Evolutionary conservation across 805 yeast species (phyloP).

Genomic region (Dipodascus albidus): DNA sequence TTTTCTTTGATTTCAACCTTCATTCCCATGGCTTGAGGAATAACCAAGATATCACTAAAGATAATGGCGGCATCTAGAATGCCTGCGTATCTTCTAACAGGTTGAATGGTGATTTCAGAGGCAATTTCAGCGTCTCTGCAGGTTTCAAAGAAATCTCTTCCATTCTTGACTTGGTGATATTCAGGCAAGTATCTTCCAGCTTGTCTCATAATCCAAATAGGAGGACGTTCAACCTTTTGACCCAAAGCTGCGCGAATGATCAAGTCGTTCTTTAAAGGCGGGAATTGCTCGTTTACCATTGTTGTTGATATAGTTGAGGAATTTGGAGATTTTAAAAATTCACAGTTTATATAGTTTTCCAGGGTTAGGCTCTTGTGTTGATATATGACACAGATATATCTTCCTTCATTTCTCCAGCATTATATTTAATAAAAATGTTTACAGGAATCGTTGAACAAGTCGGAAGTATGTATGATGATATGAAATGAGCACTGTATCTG

Average conservation of each 20-base stretch:
- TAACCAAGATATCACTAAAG: constrained; percentile 87
- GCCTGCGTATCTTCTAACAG: constrained; percentile 80
- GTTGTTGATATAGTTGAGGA: not conserved
- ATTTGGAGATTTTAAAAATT: not conserved
- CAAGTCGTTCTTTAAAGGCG: constrained; percentile 78
- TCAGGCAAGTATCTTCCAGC: constrained; percentile 81
- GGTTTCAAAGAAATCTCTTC: constrained; percentile 85
- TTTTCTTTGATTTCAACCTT: constrained; percentile 88
- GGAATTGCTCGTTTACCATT: constrained; percentile 34
- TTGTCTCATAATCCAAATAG: constrained; percentile 97
- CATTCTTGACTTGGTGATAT: constrained; percentile 79
- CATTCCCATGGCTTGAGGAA: constrained; percentile 98
- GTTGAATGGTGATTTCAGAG: constrained; percentile 89
- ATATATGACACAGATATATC: not conserved
- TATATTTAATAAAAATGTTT: constrained; percentile 43
- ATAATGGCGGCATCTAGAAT: constrained; percentile 94
- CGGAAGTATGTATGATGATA: constrained; percentile 35
- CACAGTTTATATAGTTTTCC: not conserved
- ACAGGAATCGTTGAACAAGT: constrained; percentile 87
- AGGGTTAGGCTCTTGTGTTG: not conserved
- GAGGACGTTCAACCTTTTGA: constrained; percentile 90
- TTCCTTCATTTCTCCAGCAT: not conserved
- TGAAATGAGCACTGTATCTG: not conserved
- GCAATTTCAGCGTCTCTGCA: constrained; percentile 93
- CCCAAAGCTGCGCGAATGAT: constrained; percentile 80